A percentile compares a stretch with the other conserved stretches of the same genome.
phyloP scores from a whole-genome alignment of 2,329 filamentous ascomycete species.

The Sclerotinia glacialis region DNA sequence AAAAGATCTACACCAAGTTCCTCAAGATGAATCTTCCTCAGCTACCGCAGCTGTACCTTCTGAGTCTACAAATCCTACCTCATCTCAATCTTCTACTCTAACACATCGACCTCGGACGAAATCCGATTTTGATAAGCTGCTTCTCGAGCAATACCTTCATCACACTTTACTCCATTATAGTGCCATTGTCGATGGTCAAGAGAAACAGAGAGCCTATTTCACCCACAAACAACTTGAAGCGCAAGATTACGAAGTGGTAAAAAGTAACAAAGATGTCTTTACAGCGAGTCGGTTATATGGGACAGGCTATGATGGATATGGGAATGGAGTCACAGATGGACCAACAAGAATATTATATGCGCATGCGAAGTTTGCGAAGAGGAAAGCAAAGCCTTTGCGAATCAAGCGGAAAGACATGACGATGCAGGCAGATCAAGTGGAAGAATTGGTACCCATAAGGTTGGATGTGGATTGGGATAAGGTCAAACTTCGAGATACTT shows the following conservation, averaged over 20 bases:
- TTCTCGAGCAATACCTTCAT: constrained; percentile 62
- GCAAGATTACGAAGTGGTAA: constrained; percentile 65
- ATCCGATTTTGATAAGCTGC: constrained; percentile 45
- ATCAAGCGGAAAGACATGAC: constrained; percentile 76
- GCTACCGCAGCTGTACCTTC: constrained; percentile 18
- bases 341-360: constrained; percentile 68
- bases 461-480: constrained; percentile 95
- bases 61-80: constrained; percentile 28
- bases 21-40: constrained; percentile 23
- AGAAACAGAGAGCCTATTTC: constrained; percentile 55
- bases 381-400: constrained; percentile 69
- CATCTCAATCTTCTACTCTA: constrained; percentile 29
- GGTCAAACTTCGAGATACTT: constrained; percentile 91
- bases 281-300: constrained; percentile 59
- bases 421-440: constrained; percentile 82
- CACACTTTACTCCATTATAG: constrained; percentile 60
- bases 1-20: constrained; percentile 35
- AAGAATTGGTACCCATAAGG: constrained; percentile 87
- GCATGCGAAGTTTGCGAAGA: constrained; percentile 68
- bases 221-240: constrained; percentile 64
- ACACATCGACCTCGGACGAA: constrained; percentile 37
- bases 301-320: constrained; percentile 82
- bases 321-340: constrained; percentile 80
- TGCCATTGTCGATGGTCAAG: constrained; percentile 49
- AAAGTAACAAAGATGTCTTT: constrained; percentile 55